phyloP scores from a whole-genome alignment of 2,329 filamentous ascomycete genomes.

The Aspergillus floridensis region DNA sequence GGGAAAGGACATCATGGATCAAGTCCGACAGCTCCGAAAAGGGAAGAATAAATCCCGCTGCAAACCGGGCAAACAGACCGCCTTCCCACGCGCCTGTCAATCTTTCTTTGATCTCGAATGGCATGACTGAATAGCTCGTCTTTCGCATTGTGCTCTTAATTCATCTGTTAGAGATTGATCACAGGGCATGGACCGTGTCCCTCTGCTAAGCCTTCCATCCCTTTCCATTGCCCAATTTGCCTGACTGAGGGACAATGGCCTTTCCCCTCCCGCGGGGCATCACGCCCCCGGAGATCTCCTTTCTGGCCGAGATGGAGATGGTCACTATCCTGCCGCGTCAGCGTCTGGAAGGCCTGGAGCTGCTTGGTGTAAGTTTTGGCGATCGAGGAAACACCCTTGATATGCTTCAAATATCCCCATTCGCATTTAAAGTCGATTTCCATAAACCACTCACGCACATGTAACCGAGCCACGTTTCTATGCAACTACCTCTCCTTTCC shows the following conservation, averaged over 20 bases:
- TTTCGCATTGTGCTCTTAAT: not conserved
- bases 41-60: slow-evolving; percentile 13
- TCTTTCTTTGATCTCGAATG: slow-evolving; percentile 1
- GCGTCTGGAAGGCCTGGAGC: slow-evolving; percentile 76
- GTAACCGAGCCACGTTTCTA: not conserved
- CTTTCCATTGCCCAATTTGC: not conserved
- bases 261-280: slow-evolving; percentile 64
- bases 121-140: not conserved
- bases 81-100: slow-evolving; percentile 2
- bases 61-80: slow-evolving; percentile 36
- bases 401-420: not conserved
- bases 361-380: slow-evolving; percentile 70
- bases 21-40: not conserved
- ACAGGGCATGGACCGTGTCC: slow-evolving; percentile 8
- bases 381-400: not conserved
- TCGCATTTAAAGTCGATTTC: not conserved
- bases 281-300: slow-evolving; percentile 83
- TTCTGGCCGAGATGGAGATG: slow-evolving; percentile 95
- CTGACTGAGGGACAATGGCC: slow-evolving; percentile 49
- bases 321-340: slow-evolving; percentile 91
- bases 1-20: not conserved
- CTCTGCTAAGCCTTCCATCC: not conserved
- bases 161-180: not conserved
- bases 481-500: not conserved
- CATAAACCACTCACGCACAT: not conserved